Conservation (phyloP, 768 basidiomycete species). For the Phaeotremella fagi region DNA sequence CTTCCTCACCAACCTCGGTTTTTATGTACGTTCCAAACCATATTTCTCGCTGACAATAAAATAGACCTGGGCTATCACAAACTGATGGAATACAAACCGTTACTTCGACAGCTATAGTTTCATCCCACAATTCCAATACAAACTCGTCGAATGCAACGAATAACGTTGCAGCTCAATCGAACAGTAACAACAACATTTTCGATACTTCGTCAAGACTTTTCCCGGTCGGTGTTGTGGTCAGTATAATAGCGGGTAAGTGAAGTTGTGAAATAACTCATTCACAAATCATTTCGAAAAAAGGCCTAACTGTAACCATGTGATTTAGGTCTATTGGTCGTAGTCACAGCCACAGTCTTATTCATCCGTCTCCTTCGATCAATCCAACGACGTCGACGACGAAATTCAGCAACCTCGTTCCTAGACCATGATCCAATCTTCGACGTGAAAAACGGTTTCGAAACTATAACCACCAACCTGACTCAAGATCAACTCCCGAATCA, state of each 20-base stretch:
- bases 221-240: slow-evolving; percentile 17
- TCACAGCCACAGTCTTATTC: slow-evolving; percentile 4
- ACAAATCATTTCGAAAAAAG: not conserved
- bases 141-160: no score
- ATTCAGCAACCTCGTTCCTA: slow-evolving; percentile 2
- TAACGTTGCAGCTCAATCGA: not conserved
- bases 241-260: slow-evolving; percentile 14
- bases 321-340: slow-evolving; percentile 15
- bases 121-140: not conserved
- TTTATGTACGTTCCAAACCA: no score
- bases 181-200: slow-evolving; percentile 9
- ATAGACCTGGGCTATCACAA: no score
- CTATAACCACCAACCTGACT: slow-evolving; percentile 1
- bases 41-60: no score
- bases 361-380: slow-evolving; percentile 11
- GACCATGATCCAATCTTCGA: not conserved
- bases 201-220: slow-evolving; percentile 23
- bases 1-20: no score
- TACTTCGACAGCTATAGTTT: not conserved
- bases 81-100: no score
- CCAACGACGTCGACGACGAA: slow-evolving; percentile 4
- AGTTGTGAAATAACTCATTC: no score
- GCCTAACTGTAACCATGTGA: not conserved
- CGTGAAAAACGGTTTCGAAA: slow-evolving; percentile 3
- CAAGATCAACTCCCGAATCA: no score